Percentiles rank a stretch among this genome's conserved stretches.
These are phyloP conservation scores for Uronychia setigera DNA, from an alignment of 73 alveolate species.

Conservation along the genomic window DNA sequence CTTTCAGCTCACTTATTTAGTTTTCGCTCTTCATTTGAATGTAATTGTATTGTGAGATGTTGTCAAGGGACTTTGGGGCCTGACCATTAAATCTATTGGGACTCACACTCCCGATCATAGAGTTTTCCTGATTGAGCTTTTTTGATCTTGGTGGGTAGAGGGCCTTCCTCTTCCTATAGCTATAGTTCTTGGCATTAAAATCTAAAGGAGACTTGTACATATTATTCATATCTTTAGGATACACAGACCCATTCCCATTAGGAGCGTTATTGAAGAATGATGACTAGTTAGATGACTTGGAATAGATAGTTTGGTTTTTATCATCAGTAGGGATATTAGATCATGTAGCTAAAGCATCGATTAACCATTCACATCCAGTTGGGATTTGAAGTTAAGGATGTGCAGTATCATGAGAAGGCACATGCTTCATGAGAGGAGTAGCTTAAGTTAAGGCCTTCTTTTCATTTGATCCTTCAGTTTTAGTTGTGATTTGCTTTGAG, in stretches of 20 bases:
- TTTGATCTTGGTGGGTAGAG: not conserved
- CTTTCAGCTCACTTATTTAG: not conserved
- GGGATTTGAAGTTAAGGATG: not conserved
- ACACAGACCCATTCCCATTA: too few species aligned
- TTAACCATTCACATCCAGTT: not conserved
- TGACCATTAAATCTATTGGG: not conserved
- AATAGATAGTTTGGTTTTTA: too few species aligned
- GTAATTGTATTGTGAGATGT: too few species aligned
- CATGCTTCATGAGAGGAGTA: too few species aligned
- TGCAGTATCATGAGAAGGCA: too few species aligned
- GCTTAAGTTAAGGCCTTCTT: not conserved
- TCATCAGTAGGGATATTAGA: not conserved
- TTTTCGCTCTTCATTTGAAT: too few species aligned
- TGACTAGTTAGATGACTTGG: too few species aligned
- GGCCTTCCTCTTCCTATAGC: conserved; percentile 1
- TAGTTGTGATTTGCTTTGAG: not conserved
- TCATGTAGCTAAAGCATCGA: not conserved
- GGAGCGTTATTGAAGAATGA: too few species aligned
- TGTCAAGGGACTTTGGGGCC: too few species aligned
- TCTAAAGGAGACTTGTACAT: not conserved
- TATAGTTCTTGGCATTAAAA: not conserved
- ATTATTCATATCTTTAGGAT: not conserved
- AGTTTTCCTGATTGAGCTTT: not conserved
- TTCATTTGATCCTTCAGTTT: not conserved
- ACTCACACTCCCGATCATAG: not conserved